These are phyloP conservation scores for Friedmanniomyces simplex DNA, from an alignment of 495 filamentous ascomycete genomes.

Conservation along the genomic window DNA sequence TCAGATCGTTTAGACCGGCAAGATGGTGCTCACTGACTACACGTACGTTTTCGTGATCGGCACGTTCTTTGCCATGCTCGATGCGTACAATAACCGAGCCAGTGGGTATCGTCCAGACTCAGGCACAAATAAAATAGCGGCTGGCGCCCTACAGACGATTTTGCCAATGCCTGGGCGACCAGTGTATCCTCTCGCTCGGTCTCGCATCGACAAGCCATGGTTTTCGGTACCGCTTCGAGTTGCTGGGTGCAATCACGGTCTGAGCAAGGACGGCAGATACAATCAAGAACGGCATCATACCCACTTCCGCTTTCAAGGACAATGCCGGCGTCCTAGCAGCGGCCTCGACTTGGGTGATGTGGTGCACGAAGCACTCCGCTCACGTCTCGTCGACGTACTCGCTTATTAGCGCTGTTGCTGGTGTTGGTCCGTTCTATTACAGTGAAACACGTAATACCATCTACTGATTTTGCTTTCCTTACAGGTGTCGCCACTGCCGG, in stretches of 20 bases:
- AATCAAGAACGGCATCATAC: constrained; percentile 57
- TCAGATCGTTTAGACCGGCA: background rate
- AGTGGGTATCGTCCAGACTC: constrained; percentile 38
- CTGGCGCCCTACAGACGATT: constrained; percentile 18
- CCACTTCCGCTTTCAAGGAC: constrained; percentile 39
- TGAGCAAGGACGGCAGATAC: constrained; percentile 55
- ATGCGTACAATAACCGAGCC: constrained; percentile 61
- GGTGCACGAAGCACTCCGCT: constrained; percentile 32
- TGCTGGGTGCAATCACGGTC: constrained; percentile 53
- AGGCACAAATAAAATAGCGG: background rate
- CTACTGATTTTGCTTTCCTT: too few relatives aligned
- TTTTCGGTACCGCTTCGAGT: constrained; percentile 38
- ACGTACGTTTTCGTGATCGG: constrained; percentile 66
- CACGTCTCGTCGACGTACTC: constrained; percentile 60
- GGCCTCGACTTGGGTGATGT: constrained; percentile 44
- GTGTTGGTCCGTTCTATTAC: constrained; percentile 34
- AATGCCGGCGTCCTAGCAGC: constrained; percentile 44
- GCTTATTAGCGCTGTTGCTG: constrained; percentile 51
- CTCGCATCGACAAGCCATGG: constrained; percentile 22
- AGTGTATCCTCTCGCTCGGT: constrained; percentile 22
- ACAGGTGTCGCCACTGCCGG: constrained; percentile 44
- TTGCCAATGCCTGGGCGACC: constrained; percentile 27
- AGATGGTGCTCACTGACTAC: background rate
- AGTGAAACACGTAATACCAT: too few relatives aligned
- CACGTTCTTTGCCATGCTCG: constrained; percentile 64